Conservation (phyloP, 768 basidiomycete species). For the Boletus rufocinnamomeus region DNA sequence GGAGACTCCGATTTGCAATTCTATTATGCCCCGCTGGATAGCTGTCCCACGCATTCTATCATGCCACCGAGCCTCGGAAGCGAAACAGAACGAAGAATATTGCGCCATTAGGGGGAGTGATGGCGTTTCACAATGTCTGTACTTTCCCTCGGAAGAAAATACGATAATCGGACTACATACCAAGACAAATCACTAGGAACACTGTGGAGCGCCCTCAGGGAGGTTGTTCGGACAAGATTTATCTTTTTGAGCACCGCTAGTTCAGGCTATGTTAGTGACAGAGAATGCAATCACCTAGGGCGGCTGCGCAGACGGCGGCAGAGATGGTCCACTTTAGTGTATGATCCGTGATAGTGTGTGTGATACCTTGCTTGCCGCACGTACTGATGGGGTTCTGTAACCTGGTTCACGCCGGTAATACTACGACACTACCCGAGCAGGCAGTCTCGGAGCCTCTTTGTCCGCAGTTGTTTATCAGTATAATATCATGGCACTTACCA, state of each 20-base stretch:
- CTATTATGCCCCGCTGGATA: too few species aligned
- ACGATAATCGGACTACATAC: neutral
- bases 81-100: too few species aligned
- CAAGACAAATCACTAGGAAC: neutral
- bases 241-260: neutral
- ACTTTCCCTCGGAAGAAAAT: neutral
- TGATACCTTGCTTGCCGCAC: neutral
- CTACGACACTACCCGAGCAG: too few species aligned
- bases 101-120: too few species aligned
- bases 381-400: neutral
- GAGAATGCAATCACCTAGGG: neutral
- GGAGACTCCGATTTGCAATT: too few species aligned
- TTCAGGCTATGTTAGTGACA: neutral
- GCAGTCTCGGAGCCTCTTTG: neutral
- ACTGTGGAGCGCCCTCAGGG: neutral
- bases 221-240: neutral
- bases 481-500: neutral
- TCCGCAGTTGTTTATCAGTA: neutral
- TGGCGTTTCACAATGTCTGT: neutral
- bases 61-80: too few species aligned
- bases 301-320: neutral
- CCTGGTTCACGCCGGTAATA: too few species aligned
- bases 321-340: neutral
- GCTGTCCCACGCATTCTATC: too few species aligned
- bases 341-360: neutral